phyloP scores from a whole-genome alignment of 2,329 filamentous ascomycete genomes.

The Huntiella abstrusa region DNA sequence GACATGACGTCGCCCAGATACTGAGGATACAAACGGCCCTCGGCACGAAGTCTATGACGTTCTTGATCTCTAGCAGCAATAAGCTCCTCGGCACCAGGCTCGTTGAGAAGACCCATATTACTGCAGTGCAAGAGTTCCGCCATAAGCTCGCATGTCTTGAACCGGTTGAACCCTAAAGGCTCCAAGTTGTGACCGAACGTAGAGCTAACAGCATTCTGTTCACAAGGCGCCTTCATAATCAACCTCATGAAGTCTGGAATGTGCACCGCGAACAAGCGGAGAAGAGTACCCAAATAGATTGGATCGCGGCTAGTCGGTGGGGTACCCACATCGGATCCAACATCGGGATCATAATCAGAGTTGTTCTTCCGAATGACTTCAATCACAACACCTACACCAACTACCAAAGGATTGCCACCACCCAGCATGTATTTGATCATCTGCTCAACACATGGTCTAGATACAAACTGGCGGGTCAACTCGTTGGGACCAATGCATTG shows the following conservation, averaged over 20 bases:
- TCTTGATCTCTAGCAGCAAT: slow-evolving; percentile 65
- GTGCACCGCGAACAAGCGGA: slow-evolving; percentile 74
- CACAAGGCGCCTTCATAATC: slow-evolving; percentile 59
- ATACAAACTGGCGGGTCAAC: slow-evolving; percentile 85
- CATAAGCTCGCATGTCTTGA: slow-evolving; percentile 98
- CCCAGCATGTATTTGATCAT: slow-evolving; percentile 84
- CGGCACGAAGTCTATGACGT: slow-evolving; percentile 56
- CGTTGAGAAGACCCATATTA: slow-evolving; percentile 93
- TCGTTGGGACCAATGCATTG: slow-evolving; percentile 98
- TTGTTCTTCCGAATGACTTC: slow-evolving; percentile 99
- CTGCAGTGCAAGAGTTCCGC: slow-evolving; percentile 93
- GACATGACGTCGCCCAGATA: slow-evolving; percentile 22
- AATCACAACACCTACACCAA: slow-evolving; percentile 92
- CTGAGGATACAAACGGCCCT: slow-evolving; percentile 45
- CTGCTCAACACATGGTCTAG: slow-evolving; percentile 59
- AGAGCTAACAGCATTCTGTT: slow-evolving; percentile 57
- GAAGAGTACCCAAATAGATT: slow-evolving; percentile 81
- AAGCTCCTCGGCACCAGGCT: slow-evolving; percentile 72
- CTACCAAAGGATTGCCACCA: slow-evolving; percentile 84
- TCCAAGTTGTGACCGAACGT: slow-evolving; percentile 86
- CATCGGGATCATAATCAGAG: slow-evolving; percentile 92
- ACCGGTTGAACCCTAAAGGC: slow-evolving; percentile 87
- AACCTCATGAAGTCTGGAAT: slow-evolving; percentile 88
- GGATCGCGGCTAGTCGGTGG: slow-evolving; percentile 73
- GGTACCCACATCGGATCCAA: slow-evolving; percentile 60